Conservation (phyloP, 1,284 basidiomycete genomes). For the Dichomitus squalens region DNA sequence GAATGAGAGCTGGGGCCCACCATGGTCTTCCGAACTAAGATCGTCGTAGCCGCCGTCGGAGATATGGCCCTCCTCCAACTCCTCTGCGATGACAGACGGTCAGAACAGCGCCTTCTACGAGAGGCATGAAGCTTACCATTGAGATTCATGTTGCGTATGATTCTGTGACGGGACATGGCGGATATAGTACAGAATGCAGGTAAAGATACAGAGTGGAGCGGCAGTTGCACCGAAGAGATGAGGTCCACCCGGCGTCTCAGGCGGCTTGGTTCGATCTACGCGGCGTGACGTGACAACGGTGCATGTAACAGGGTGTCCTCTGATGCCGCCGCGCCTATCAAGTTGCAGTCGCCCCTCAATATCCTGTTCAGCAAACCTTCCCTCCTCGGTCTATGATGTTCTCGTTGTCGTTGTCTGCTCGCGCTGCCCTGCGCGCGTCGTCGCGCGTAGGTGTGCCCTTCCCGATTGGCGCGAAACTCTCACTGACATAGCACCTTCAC, state of each 20-base stretch:
- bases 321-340: neutral
- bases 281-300: slow-evolving; percentile 16
- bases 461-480: neutral
- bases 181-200: slow-evolving; percentile 16
- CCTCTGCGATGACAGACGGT: slow-evolving; percentile 48
- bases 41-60: slow-evolving; percentile 74
- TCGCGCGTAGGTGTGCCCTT: slow-evolving; percentile 46
- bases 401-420: slow-evolving; percentile 40
- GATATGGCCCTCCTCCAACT: slow-evolving; percentile 72
- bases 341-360: neutral
- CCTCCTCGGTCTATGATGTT: slow-evolving; percentile 44
- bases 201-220: slow-evolving; percentile 2
- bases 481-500: neutral
- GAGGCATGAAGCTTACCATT: slow-evolving; percentile 54
- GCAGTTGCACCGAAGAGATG: slow-evolving; percentile 6
- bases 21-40: slow-evolving; percentile 70
- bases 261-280: neutral
- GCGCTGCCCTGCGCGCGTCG: slow-evolving; percentile 42
- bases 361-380: neutral
- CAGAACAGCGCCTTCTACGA: slow-evolving; percentile 6
- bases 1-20: slow-evolving; percentile 39
- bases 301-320: slow-evolving; percentile 4
- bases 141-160: slow-evolving; percentile 88
- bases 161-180: slow-evolving; percentile 87
- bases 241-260: neutral